These are phyloP conservation scores for Chlorella sp. DNA, from an alignment of 139 green algal genomes.

Conservation along the genomic window DNA sequence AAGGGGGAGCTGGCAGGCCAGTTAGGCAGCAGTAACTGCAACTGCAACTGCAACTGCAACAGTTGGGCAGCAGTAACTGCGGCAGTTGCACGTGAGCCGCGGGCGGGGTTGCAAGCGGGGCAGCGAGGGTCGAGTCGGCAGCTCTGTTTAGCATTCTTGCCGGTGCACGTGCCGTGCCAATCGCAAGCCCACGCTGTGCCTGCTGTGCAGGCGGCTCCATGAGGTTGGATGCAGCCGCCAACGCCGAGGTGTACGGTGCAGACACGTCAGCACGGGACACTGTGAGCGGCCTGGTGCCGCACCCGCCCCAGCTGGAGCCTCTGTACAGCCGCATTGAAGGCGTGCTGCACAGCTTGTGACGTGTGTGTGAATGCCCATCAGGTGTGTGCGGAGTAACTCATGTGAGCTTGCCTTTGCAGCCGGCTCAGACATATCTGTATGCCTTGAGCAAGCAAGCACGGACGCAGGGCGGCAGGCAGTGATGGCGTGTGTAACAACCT, in stretches of 20 bases:
- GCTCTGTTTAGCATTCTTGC: background rate
- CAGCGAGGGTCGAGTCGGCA: too few relatives aligned
- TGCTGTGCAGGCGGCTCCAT: background rate
- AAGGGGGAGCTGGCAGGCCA: background rate
- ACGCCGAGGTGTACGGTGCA: background rate
- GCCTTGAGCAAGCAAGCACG: too few relatives aligned
- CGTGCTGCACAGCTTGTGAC: too few relatives aligned
- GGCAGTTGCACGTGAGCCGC: background rate
- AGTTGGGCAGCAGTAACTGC: background rate
- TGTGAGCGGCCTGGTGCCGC: background rate
- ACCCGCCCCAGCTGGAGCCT: background rate
- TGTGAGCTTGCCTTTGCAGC: too few relatives aligned
- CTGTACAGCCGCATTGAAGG: background rate
- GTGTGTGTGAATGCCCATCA: too few relatives aligned
- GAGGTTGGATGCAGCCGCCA: background rate
- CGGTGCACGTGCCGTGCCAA: too few relatives aligned
- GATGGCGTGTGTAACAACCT: too few relatives aligned
- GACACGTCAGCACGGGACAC: background rate
- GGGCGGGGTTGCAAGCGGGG: background rate
- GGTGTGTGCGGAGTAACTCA: too few relatives aligned
- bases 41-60: background rate
- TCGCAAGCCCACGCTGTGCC: background rate
- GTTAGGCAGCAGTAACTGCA: background rate
- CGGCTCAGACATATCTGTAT: too few relatives aligned
- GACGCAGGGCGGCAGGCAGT: too few relatives aligned